These are phyloP conservation scores for Suillus occidentalis DNA, from an alignment of 768 basidiomycete species.

Conservation along the genomic window DNA sequence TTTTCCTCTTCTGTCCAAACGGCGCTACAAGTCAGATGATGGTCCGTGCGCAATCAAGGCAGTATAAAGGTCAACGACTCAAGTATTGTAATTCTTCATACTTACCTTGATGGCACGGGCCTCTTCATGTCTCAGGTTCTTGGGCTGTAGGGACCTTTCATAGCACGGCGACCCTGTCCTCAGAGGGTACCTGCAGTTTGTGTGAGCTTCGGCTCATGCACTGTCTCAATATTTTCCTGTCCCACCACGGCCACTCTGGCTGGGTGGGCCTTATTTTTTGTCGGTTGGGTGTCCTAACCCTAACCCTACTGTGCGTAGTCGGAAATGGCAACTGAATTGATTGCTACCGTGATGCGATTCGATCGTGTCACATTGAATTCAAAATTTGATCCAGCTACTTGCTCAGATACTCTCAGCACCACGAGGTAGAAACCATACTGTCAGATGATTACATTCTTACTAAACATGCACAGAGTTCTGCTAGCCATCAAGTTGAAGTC, in stretches of 20 bases:
- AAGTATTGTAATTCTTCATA: constrained; percentile 34
- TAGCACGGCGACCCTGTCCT: constrained; percentile 59
- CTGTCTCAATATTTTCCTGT: constrained; percentile 47
- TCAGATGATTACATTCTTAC: not conserved
- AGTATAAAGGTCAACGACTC: constrained; percentile 24
- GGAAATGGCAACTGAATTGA: not conserved
- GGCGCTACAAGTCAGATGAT: not conserved
- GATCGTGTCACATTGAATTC: not conserved
- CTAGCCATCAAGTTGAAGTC: not conserved
- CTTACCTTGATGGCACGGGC: constrained; percentile 57
- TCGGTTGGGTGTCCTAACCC: constrained; percentile 17
- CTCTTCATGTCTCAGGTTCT: constrained; percentile 50
- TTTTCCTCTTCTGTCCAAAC: not conserved
- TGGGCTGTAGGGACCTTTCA: constrained; percentile 54
- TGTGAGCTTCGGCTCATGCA: constrained; percentile 45
- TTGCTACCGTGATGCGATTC: not conserved
- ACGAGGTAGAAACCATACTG: not conserved
- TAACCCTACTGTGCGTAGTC: constrained; percentile 22
- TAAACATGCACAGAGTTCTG: not conserved
- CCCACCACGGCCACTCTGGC: constrained; percentile 38
- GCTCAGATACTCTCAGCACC: not conserved
- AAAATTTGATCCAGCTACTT: too few species aligned
- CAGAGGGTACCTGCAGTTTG: constrained; percentile 31
- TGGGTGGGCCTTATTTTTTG: constrained; percentile 34
- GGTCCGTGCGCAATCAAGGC: constrained; percentile 14